Percentiles rank a stretch among this genome's conserved stretches.
phyloP scores from a whole-genome alignment of 768 basidiomycete species.

The Candolleomyces aberdarensis region DNA sequence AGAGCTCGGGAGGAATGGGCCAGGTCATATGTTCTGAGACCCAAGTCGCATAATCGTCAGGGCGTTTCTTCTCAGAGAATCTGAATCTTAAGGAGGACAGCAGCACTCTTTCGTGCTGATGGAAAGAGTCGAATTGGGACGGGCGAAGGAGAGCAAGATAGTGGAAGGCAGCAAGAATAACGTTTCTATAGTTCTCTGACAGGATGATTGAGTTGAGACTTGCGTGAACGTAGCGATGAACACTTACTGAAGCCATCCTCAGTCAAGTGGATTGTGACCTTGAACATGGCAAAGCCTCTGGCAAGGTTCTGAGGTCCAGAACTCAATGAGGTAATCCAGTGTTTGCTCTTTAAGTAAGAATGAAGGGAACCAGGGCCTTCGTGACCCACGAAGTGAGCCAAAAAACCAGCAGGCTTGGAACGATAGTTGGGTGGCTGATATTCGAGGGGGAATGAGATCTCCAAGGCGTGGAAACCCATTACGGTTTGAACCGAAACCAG shows the following conservation, averaged over 20 bases:
- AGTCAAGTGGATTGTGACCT: conserved; percentile 77
- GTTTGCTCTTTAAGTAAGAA: conserved; percentile 85
- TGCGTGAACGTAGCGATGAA: not conserved
- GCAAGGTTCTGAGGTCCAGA: conserved; percentile 69
- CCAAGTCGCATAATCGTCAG: conserved; percentile 76
- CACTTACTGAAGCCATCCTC: conserved; percentile 80
- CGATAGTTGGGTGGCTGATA: conserved; percentile 73
- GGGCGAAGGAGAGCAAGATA: conserved; percentile 71
- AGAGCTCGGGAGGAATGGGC: conserved; percentile 76
- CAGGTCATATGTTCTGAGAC: conserved; percentile 73
- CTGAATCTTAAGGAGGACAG: conserved; percentile 77
- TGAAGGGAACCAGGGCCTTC: conserved; percentile 91
- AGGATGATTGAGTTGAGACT: not conserved
- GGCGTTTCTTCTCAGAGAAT: conserved; percentile 80
- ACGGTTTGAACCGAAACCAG: conserved; percentile 86
- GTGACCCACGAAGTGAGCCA: conserved; percentile 85
- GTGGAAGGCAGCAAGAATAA: conserved; percentile 70
- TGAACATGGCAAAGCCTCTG: conserved; percentile 88
- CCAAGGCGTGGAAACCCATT: conserved; percentile 81
- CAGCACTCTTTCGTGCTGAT: conserved; percentile 72
- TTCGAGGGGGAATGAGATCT: conserved; percentile 76
- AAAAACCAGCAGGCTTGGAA: conserved; percentile 71
- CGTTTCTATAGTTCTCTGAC: conserved; percentile 70
- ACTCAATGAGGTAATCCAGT: conserved; percentile 78
- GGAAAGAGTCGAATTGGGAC: conserved; percentile 57